Base-by-base conservation (phyloP, 352 stramenopile genomes). In the Phytophthora capsici region DNA sequence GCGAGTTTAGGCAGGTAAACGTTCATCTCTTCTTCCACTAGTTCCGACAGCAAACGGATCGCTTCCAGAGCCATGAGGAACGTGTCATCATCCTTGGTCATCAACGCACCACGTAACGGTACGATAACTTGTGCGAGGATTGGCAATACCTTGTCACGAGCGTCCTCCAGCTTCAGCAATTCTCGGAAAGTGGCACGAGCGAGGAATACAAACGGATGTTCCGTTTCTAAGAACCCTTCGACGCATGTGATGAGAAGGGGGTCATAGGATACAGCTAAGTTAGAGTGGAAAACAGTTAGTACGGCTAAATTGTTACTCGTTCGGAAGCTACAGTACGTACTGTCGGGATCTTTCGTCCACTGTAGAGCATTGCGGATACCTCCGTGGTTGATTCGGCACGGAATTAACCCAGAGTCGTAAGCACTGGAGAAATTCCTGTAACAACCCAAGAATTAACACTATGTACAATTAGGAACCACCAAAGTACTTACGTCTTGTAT, bases 161-260 rank as follows among this genome's bases (percentile, higher is more conserved):
- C 82, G 48, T 90, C 78, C 23, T 89, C 72, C 14, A 78, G 53
- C 41, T 79, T 69, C 77, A 93, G 51, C 8, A 93, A 68, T 38
- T 93, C 82, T n/a, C 82, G 81, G 52, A 91, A 93, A 55, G 81
- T 85, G 9, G 82, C 73, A 14, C 82, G 79, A 20, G 84, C 71
- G n/a, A 93, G 76, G 47, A 93, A 93, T 6, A 93, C 84, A 61
- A 89, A 93, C 26, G 84, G 84, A 34, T 93, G 84, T 45, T 91
- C 80, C 1, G 82, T 84, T 55, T 93, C 84, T 22, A 81, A 67
- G 44, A 93, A 93, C 10, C 84, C 84, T 64, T 91, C 82, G 22
- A 82, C 66, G 28, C 82, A 91, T 4, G 78, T 89, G 41, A 93
- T 75, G n/a, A 93, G 71, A 16, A 93, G 53, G 4, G 82, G 82